Evolutionary conservation across 2,329 filamentous ascomycete species (phyloP).

Genomic region (Aspergillus ruber): DNA sequence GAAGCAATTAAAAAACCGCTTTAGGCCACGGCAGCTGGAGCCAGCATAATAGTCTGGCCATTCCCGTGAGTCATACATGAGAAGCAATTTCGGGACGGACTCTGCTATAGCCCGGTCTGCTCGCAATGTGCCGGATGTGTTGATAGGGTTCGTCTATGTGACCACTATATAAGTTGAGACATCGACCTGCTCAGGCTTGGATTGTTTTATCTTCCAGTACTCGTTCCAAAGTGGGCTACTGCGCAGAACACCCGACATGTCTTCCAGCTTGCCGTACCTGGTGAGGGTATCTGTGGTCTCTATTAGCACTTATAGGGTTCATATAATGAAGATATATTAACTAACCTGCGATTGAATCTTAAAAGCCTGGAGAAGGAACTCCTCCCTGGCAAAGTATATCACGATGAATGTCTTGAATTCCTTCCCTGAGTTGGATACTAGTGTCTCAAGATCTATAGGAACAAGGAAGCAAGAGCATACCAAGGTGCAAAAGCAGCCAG

Average conservation of each 20-base stretch:
- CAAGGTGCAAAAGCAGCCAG: constrained; percentile 42
- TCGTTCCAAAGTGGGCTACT: constrained; percentile 26
- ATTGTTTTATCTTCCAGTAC: constrained; percentile 35
- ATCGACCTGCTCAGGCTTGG: constrained; percentile 30
- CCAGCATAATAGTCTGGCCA: constrained; percentile 42
- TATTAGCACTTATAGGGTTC: no score
- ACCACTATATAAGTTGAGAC: constrained; percentile 31
- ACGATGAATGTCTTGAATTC: constrained; percentile 30
- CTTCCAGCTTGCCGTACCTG: constrained; percentile 29
- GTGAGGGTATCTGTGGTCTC: constrained; percentile 25
- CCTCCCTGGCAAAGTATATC: constrained; percentile 44
- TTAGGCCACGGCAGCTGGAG: constrained; percentile 32
- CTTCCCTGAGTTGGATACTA: not conserved
- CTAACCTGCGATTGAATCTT: constrained; percentile 39
- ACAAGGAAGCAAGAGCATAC: constrained; percentile 27
- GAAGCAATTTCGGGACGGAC: constrained; percentile 40
- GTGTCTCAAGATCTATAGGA: constrained; percentile 30
- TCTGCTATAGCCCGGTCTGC: constrained; percentile 33
- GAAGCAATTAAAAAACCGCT: constrained; percentile 43
- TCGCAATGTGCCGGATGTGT: constrained; percentile 32
- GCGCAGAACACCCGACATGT: constrained; percentile 39
- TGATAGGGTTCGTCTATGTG: constrained; percentile 27
- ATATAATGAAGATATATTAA: no score
- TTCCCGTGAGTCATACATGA: constrained; percentile 36
- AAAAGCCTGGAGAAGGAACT: constrained; percentile 10